Conservation (phyloP, 1,284 basidiomycete species). For the Malassezia furfur region DNA sequence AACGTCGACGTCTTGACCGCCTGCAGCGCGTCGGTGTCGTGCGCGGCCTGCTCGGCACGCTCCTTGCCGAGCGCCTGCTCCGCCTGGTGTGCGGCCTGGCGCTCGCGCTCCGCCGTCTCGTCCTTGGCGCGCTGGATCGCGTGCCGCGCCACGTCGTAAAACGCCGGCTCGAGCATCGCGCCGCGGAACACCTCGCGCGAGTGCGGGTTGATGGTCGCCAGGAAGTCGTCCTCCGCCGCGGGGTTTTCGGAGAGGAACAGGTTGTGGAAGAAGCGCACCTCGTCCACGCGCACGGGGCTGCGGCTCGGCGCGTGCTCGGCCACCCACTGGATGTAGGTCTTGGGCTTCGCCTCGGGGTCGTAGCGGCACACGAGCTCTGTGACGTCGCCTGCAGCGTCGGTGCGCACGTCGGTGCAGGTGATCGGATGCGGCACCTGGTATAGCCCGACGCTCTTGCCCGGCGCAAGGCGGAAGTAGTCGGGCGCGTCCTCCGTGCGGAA, state of each 20-base stretch:
- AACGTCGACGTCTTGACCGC: constrained; percentile 41
- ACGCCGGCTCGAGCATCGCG: constrained; percentile 78
- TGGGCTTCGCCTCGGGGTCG: constrained; percentile 62
- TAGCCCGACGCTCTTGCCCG: constrained; percentile 90
- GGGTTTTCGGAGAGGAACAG: constrained; percentile 93
- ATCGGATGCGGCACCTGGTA: constrained; percentile 92
- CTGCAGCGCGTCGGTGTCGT: not conserved
- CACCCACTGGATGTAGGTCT: constrained; percentile 97
- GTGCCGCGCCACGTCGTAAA: constrained; percentile 71
- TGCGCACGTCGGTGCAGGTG: constrained; percentile 80
- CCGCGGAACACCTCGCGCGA: constrained; percentile 68
- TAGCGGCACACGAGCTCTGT: constrained; percentile 69
- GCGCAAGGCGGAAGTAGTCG: constrained; percentile 95
- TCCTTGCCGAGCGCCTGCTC: constrained; percentile 21
- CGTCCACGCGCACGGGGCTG: constrained; percentile 73
- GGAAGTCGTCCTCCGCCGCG: constrained; percentile 62
- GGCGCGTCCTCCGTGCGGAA: constrained; percentile 83
- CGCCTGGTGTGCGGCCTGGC: constrained; percentile 52
- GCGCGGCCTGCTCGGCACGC: not conserved
- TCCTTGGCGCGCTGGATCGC: constrained; percentile 60
- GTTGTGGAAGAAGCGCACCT: constrained; percentile 83
- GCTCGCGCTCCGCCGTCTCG: constrained; percentile 55
- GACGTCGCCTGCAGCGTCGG: constrained; percentile 58
- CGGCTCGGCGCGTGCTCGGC: constrained; percentile 68
- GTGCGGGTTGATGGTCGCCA: constrained; percentile 66